Percentiles rank a stretch among this genome's conserved stretches.
phyloP scores from a whole-genome alignment of 176 grass and related monocot species.

The Eragrostis curvula region DNA sequence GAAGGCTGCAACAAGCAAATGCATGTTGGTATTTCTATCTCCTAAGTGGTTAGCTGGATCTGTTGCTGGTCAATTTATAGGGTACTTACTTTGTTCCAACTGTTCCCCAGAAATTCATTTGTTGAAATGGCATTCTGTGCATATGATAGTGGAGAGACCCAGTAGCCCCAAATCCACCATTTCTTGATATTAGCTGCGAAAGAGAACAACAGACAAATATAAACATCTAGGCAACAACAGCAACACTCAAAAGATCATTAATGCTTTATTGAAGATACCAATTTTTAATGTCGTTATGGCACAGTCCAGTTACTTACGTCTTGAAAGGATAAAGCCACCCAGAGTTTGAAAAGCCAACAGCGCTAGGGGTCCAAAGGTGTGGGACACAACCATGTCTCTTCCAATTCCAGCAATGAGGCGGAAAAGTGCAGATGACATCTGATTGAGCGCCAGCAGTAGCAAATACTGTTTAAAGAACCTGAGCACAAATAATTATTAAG shows the following conservation, averaged over 20 bases:
- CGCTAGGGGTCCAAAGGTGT: slow-evolving; percentile 74
- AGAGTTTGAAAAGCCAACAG: slow-evolving; percentile 61
- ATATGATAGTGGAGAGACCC: slow-evolving; percentile 79
- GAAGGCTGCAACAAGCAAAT: slow-evolving; percentile 39
- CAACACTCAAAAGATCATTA: background rate
- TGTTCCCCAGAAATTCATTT: slow-evolving; percentile 75
- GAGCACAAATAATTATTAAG: slow-evolving; percentile 36
- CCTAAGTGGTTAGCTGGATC: slow-evolving; percentile 10
- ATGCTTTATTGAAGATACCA: slow-evolving; percentile 23
- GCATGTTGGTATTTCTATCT: slow-evolving; percentile 34
- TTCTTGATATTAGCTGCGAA: slow-evolving; percentile 73
- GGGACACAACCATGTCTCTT: slow-evolving; percentile 82
- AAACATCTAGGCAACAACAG: slow-evolving; percentile 20
- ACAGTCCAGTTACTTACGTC: slow-evolving; percentile 54
- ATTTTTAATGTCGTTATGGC: slow-evolving; percentile 8
- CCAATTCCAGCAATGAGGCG: slow-evolving; percentile 78
- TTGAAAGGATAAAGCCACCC: slow-evolving; percentile 80
- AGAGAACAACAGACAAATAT: slow-evolving; percentile 29
- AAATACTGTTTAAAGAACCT: slow-evolving; percentile 93
- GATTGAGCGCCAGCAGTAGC: slow-evolving; percentile 66
- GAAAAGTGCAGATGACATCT: slow-evolving; percentile 84
- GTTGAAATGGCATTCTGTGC: slow-evolving; percentile 78
- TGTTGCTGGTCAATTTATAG: slow-evolving; percentile 20
- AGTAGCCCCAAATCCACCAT: slow-evolving; percentile 97
- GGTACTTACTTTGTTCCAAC: slow-evolving; percentile 67